Evolutionary conservation across 2,329 filamentous ascomycete species (phyloP).

Genomic region (Mycogone perniciosa): DNA sequence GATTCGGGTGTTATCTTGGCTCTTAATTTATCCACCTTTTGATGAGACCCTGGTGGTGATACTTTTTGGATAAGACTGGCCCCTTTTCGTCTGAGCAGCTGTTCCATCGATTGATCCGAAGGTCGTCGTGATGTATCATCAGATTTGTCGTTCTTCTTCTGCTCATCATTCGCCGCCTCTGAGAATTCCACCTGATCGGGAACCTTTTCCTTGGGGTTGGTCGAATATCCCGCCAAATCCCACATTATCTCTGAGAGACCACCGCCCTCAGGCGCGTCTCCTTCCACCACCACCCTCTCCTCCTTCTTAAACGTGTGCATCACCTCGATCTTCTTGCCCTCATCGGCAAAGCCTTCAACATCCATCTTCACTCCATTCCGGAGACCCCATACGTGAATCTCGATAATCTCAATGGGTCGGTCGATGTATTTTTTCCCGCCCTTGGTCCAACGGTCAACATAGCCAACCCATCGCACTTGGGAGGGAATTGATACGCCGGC

Average conservation of each 20-base stretch:
- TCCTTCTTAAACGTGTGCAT: slow-evolving; percentile 72
- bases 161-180: slow-evolving; percentile 22
- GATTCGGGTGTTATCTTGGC: slow-evolving; percentile 14
- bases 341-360: slow-evolving; percentile 80
- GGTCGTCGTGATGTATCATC: not conserved
- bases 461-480: slow-evolving; percentile 79
- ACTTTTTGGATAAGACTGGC: slow-evolving; percentile 30
- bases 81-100: slow-evolving; percentile 22
- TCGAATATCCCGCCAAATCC: slow-evolving; percentile 42
- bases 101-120: slow-evolving; percentile 3
- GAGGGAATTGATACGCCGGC: slow-evolving; percentile 88
- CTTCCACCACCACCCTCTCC: slow-evolving; percentile 66
- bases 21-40: slow-evolving; percentile 19
- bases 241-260: slow-evolving; percentile 47
- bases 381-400: slow-evolving; percentile 86
- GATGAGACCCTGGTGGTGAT: slow-evolving; percentile 17
- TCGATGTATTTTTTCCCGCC: slow-evolving; percentile 75
- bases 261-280: slow-evolving; percentile 42
- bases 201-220: slow-evolving; percentile 27
- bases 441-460: slow-evolving; percentile 80
- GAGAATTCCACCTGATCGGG: slow-evolving; percentile 30
- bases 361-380: slow-evolving; percentile 81
- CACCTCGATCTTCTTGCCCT: slow-evolving; percentile 76
- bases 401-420: slow-evolving; percentile 73
- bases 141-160: not conserved